Percentiles rank a stretch among this genome's conserved stretches.
These are phyloP conservation scores for Amanita inopinata DNA, from an alignment of 768 basidiomycete species.

Conservation along the genomic window DNA sequence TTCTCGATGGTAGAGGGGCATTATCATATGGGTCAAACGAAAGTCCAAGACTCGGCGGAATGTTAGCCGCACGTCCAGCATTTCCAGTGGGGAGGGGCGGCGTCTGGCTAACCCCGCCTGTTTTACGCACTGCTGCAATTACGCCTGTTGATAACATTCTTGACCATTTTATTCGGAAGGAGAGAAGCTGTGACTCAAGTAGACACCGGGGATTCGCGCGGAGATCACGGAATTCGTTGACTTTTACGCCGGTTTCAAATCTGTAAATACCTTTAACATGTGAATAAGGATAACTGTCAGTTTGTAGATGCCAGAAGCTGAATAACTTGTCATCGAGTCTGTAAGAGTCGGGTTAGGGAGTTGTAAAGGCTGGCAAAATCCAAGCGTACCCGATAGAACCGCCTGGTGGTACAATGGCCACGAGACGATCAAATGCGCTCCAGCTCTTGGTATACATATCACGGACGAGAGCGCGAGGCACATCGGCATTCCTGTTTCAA, in stretches of 20 bases:
- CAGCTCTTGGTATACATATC: slow-evolving; percentile 92
- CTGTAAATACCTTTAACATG: slow-evolving; percentile 81
- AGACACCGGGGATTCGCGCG: slow-evolving; percentile 84
- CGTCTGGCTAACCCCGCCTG: slow-evolving; percentile 21
- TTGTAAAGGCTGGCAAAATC: slow-evolving; percentile 5
- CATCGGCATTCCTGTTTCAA: slow-evolving; percentile 62
- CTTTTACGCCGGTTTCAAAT: slow-evolving; percentile 83
- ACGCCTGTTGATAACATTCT: slow-evolving; percentile 62
- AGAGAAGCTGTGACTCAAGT: slow-evolving; percentile 71
- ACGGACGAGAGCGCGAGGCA: slow-evolving; percentile 73
- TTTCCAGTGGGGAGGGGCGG: slow-evolving; percentile 23
- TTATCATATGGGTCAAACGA: slow-evolving; percentile 76
- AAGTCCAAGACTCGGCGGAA: slow-evolving; percentile 44
- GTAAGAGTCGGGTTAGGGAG: slow-evolving; percentile 1
- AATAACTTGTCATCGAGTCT: slow-evolving; percentile 91
- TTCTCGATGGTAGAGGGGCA: slow-evolving; percentile 49
- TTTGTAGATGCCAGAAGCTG: slow-evolving; percentile 81
- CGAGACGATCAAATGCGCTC: slow-evolving; percentile 84
- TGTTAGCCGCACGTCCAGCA: slow-evolving; percentile 10
- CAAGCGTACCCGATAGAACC: slow-evolving; percentile 72
- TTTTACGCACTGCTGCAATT: slow-evolving; percentile 36
- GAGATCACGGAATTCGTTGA: slow-evolving; percentile 80
- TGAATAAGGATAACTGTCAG: slow-evolving; percentile 63
- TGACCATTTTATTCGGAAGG: slow-evolving; percentile 78
- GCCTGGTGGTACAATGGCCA: slow-evolving; percentile 84